Percentiles rank a stretch among this genome's conserved stretches.
Conservation (phyloP, 2,329 filamentous ascomycete species). For the Ceratocystis cacaofunesta region DNA sequence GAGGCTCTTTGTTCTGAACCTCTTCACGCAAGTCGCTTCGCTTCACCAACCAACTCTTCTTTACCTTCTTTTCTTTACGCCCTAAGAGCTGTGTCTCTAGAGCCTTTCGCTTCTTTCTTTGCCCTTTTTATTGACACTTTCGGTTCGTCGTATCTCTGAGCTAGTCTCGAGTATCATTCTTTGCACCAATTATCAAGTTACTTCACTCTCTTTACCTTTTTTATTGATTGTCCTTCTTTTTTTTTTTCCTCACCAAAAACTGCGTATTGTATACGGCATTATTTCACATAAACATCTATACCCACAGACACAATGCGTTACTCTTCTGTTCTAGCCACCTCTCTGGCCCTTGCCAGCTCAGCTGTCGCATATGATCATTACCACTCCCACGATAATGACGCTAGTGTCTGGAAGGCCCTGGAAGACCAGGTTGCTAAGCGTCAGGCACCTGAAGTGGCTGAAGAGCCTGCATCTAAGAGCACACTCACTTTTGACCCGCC, state of each 20-base stretch:
- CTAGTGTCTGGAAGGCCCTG: not conserved
- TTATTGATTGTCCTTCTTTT: not conserved
- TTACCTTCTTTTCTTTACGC: not conserved
- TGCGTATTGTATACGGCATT: not conserved
- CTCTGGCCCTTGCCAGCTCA: not conserved
- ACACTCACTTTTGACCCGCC: constrained; percentile 23
- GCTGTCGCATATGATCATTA: not conserved
- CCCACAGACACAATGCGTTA: constrained; percentile 2
- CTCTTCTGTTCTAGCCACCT: not conserved
- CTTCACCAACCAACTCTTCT: not conserved
- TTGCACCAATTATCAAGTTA: not conserved
- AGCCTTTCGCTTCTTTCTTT: not conserved
- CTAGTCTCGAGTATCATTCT: constrained; percentile 3
- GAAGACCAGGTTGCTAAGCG: not conserved
- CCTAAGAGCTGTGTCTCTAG: not conserved
- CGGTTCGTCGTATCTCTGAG: not conserved
- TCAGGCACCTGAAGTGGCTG: not conserved
- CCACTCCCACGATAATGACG: not conserved
- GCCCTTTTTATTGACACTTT: not conserved
- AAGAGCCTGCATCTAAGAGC: constrained; percentile 18
- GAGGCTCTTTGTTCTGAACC: not conserved
- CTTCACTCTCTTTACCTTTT: not conserved
- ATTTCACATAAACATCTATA: not conserved
- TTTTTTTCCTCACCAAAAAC: not conserved
- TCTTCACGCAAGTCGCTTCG: not conserved